These are phyloP conservation scores for Neurospora sp. DNA, from an alignment of 495 filamentous ascomycete species.

Conservation along the genomic window DNA sequence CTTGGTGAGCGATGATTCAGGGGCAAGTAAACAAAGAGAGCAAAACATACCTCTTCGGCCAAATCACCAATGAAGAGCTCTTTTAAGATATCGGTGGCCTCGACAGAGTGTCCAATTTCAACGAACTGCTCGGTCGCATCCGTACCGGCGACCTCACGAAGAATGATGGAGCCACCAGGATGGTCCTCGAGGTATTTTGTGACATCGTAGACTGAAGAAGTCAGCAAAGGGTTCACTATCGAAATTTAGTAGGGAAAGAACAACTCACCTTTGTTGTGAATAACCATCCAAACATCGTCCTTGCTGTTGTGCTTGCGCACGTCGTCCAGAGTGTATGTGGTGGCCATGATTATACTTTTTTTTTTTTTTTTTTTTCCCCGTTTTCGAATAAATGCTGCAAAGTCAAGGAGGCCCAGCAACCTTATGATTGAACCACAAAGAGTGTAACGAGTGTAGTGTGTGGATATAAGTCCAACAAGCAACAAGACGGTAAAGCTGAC, in stretches of 20 bases:
- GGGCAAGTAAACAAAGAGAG: not conserved
- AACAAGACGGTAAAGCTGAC: not conserved
- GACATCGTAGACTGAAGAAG: constrained; percentile 46
- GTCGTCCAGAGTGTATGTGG: constrained; percentile 32
- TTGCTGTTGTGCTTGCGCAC: constrained; percentile 45
- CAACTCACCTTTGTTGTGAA: constrained; percentile 43
- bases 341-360: constrained; percentile 1
- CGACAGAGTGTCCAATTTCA: constrained; percentile 49
- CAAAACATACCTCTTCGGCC: constrained; percentile 5
- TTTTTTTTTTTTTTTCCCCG: not conserved
- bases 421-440: not conserved
- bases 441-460: not conserved
- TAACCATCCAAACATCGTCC: constrained; percentile 47
- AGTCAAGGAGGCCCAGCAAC: not conserved
- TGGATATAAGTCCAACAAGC: not conserved
- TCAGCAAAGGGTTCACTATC: not conserved
- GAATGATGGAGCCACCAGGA: constrained; percentile 47
- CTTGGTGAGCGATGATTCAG: not conserved
- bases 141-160: constrained; percentile 44
- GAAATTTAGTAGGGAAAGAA: not conserved
- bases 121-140: constrained; percentile 50
- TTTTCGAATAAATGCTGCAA: not conserved
- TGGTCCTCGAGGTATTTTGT: constrained; percentile 50
- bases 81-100: constrained; percentile 29
- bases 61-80: constrained; percentile 17